phyloP scores from a whole-genome alignment of 2,329 filamentous ascomycete species.

The Akanthomyces uredinophilus region DNA sequence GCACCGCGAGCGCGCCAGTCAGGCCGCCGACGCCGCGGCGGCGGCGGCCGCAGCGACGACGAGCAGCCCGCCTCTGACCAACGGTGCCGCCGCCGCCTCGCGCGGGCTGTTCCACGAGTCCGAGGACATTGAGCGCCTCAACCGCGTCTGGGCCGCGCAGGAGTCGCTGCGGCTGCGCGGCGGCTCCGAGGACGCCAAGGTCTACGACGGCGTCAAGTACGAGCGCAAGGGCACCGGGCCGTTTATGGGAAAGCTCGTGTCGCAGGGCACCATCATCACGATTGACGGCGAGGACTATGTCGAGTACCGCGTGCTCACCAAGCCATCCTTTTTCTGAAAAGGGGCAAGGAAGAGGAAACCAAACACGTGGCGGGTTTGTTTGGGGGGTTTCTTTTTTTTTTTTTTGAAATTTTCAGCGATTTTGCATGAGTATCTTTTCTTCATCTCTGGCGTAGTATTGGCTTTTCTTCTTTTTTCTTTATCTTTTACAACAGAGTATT shows the following conservation, averaged over 20 bases:
- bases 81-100: slow-evolving; percentile 23
- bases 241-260: slow-evolving; percentile 59
- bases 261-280: slow-evolving; percentile 54
- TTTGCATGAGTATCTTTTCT: slow-evolving; percentile 4
- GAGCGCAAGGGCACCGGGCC: slow-evolving; percentile 56
- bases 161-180: slow-evolving; percentile 42
- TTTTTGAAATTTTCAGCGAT: not conserved
- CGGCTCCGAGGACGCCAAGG: slow-evolving; percentile 48
- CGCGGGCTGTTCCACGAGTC: slow-evolving; percentile 38
- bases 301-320: slow-evolving; percentile 60
- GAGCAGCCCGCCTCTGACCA: slow-evolving; percentile 21
- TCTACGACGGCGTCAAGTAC: slow-evolving; percentile 56
- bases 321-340: slow-evolving; percentile 53
- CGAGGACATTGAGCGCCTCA: slow-evolving; percentile 45
- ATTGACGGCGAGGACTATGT: slow-evolving; percentile 65
- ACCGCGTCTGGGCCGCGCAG: slow-evolving; percentile 52
- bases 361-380: not conserved
- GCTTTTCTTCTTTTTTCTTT: too few species aligned
- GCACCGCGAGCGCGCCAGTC: slow-evolving; percentile 34
- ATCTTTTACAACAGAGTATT: not conserved
- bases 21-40: slow-evolving; percentile 24
- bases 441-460: not conserved
- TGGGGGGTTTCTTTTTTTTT: not conserved
- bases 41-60: slow-evolving; percentile 18
- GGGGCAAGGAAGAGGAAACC: not conserved